phyloP scores from a whole-genome alignment of 2,329 filamentous ascomycete genomes.

The Cercospora sp. region DNA sequence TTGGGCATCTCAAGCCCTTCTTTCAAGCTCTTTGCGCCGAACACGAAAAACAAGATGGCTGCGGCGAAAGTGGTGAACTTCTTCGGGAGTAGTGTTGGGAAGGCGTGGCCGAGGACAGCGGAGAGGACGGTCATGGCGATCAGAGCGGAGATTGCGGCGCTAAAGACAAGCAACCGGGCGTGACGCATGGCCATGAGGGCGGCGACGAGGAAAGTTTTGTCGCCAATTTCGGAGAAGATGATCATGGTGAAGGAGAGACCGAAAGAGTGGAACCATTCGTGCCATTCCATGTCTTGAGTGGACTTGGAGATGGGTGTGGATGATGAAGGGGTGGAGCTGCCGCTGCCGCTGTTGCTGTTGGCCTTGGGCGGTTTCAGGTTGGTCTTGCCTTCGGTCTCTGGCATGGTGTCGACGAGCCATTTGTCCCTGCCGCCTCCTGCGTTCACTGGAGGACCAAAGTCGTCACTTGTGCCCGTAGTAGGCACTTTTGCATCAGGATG shows the following conservation, averaged over 20 bases:
- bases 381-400: slow-evolving; percentile 42
- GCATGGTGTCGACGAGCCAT: slow-evolving; percentile 42
- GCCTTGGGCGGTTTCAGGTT: slow-evolving; percentile 37
- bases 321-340: slow-evolving; percentile 25
- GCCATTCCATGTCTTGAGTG: slow-evolving; percentile 30
- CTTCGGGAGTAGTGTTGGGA: slow-evolving; percentile 86
- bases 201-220: slow-evolving; percentile 97
- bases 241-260: slow-evolving; percentile 96
- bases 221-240: slow-evolving; percentile 90
- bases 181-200: slow-evolving; percentile 99
- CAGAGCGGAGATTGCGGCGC: slow-evolving; percentile 87
- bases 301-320: slow-evolving; percentile 17
- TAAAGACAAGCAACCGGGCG: slow-evolving; percentile 87
- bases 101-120: slow-evolving; percentile 86
- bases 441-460: slow-evolving; percentile 31
- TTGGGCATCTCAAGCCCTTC: slow-evolving; percentile 88
- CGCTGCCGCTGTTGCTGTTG: slow-evolving; percentile 29
- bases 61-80: slow-evolving; percentile 87
- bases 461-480: slow-evolving; percentile 23
- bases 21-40: slow-evolving; percentile 78
- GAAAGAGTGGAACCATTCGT: slow-evolving; percentile 71
- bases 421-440: slow-evolving; percentile 22
- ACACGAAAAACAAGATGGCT: slow-evolving; percentile 81
- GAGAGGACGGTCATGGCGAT: slow-evolving; percentile 92
- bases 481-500: slow-evolving; percentile 60